Conservation (phyloP, 2,329 filamentous ascomycete species). For the Ophiostoma pallidulum region DNA sequence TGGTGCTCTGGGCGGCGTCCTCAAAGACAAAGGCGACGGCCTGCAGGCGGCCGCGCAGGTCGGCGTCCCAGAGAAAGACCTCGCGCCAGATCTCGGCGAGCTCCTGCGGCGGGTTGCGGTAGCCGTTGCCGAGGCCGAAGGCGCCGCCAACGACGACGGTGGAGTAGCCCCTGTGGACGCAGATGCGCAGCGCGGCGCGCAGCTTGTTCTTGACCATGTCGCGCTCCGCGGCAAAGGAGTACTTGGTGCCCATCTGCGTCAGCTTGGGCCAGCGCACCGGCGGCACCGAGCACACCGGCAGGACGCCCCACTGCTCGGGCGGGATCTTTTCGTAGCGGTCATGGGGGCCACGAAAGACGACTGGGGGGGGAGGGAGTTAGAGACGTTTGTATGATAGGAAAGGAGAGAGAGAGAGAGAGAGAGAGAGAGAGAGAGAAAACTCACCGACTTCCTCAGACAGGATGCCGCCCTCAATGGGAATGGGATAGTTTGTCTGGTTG, state of each 20-base stretch:
- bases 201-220: conserved; percentile 67
- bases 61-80: conserved; percentile 51
- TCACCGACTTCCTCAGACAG: conserved; percentile 59
- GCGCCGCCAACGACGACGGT: conserved; percentile 54
- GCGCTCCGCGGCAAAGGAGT: conserved; percentile 62
- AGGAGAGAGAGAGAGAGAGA: too few species aligned
- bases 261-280: conserved; percentile 67
- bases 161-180: conserved; percentile 48
- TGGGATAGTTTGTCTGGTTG: conserved; percentile 53
- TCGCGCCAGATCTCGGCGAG: conserved; percentile 59
- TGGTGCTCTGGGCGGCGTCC: conserved; percentile 43
- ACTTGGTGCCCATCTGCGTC: conserved; percentile 54
- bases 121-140: conserved; percentile 55
- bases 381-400: too few species aligned
- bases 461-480: conserved; percentile 59
- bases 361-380: too few species aligned
- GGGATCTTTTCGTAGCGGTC: conserved; percentile 51
- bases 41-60: conserved; percentile 51
- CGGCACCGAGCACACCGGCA: conserved; percentile 66
- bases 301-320: conserved; percentile 41
- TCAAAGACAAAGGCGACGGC: conserved; percentile 58
- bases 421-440: conserved; percentile 69
- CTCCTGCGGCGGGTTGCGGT: conserved; percentile 56
- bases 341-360: conserved; percentile 63
- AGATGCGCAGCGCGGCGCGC: conserved; percentile 60